Evolutionary conservation across 2,329 filamentous ascomycete genomes (phyloP), one percentile per base, ranked within the genome.

Genomic region (Botrytis sinoallii): DNA sequence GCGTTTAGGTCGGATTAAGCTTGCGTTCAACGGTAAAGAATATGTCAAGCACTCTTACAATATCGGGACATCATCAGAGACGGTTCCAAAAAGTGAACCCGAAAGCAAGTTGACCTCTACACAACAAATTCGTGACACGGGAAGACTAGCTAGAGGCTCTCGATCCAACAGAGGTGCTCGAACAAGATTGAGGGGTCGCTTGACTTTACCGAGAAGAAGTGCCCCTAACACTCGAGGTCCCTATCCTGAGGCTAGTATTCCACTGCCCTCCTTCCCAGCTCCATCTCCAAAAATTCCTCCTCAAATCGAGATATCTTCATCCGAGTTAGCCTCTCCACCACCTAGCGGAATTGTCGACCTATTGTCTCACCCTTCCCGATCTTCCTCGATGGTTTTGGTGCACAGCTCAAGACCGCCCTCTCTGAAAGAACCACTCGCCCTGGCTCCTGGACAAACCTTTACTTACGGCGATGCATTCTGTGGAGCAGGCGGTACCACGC

Each of bases 381-480:
- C 57, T 38, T 60, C 32, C 63, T 38, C 44, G 20, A 16, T 57
- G 9, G n/a, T 46, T 18, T 9, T 75, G 9, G 16, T 9, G 16
- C 59, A 46, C 6, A 40, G 67, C 75, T 57, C 76, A 75, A 25
- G 42, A 46, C 25, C 74, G 75, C 42, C 52, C 61, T 35, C 68
- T 74, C 16, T 65, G 70, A 69, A 67, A n/a, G 9, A 59, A 14
- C 48, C 75, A 65, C 77, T 78, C 2, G 72, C 65, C 16, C 79
- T 79, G 69, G 75, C 77, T 0, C 73, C 72, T 0, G 81, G 81
- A 0, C 86, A 88, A 64, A 84, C 83, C 57, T 93, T 93, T 75
- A 92, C 89, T 0, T 88, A 91, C 38, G 91, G 89, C 1, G 93
- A 96, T 78, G 86, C 88, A 0, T 96, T 93, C 76, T 92, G 89